Evolutionary conservation across 345 rosid species (phyloP).

Genomic region (Populus alba): DNA sequence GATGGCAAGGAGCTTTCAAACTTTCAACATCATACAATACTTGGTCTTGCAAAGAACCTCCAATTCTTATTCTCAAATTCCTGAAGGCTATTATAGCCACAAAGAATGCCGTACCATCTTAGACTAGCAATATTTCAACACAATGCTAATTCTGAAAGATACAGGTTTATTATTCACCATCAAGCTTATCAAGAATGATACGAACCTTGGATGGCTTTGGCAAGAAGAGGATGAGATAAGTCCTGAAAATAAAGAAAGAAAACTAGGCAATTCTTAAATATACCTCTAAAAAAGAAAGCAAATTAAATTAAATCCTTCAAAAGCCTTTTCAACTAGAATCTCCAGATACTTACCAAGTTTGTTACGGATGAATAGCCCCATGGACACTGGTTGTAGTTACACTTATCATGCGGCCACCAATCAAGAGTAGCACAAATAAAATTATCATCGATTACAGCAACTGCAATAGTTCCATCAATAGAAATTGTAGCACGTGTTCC

Average conservation of each 20-base stretch:
- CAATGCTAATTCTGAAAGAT: not conserved
- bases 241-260: conserved; percentile 47
- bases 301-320: conserved; percentile 1
- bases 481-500: conserved; percentile 38
- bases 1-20: conserved; percentile 63
- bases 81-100: conserved; percentile 54
- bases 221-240: conserved; percentile 70
- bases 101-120: not conserved
- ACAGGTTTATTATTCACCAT: conserved; percentile 2
- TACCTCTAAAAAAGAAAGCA: not conserved
- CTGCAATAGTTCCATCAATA: conserved; percentile 49
- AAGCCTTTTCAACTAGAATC: not conserved
- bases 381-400: conserved; percentile 85
- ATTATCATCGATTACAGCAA: conserved; percentile 68
- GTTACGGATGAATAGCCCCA: conserved; percentile 81
- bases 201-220: conserved; percentile 80
- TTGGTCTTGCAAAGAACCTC: conserved; percentile 97
- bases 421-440: conserved; percentile 90
- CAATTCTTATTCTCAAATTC: conserved; percentile 79
- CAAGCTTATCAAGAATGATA: conserved; percentile 5
- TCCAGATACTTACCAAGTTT: conserved; percentile 55
- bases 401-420: conserved; percentile 99
- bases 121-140: not conserved
- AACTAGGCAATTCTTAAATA: conserved; percentile 7
- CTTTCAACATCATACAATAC: conserved; percentile 69